Evolutionary conservation across 768 basidiomycete genomes (phyloP), one percentile per base, ranked within the genome.

Genomic region (Amanita subjunquillea): DNA sequence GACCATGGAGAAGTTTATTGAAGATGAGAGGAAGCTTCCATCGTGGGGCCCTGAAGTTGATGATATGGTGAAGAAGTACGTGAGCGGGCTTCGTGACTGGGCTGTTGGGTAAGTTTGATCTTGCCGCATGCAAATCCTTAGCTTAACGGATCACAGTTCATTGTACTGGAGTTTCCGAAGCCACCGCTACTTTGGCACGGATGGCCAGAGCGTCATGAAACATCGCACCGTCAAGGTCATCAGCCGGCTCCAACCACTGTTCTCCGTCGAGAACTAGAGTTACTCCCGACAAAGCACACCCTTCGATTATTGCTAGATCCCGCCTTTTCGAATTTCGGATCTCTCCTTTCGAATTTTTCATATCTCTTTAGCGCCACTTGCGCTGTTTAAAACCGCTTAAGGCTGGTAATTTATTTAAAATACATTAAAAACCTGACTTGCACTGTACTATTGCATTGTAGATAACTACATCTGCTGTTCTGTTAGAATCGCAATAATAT

Each of bases 91-190:
- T 30, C 77, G 79, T 57, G 74, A 81, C 55, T 85, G 84, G 85
- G 83, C 85, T 56, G 76, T 83, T 30, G 86, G 82, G 68, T 80
- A 63, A 37, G 69, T 56, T 48, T n/a, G 6, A 25, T 57, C 51
- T 25, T 29, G 23, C 32, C 6, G 20, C 23, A 32, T 41, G 40
- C 29, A n/a, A 15, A 55, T 43, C 51, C 25, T 29, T 55, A 25
- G 50, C 38, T 41, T 42, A n/a, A 37, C 32, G 36, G 41, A 44
- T 30, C 38, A 13, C 54, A 78, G 76, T 3, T 76, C 78, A 36
- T 64, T 86, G 37, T 78, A 84, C 55, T 88, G 86, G 86, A 82
- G 81, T 62, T 86, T 85, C 65, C 73, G 77, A 65, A 79, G 79
- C 2, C 72, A 74, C 53, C 74, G 86, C 2, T 88, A 88, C 61